Conservation (phyloP, 2,329 filamentous ascomycete genomes). For the Ophiostoma perfectum region DNA sequence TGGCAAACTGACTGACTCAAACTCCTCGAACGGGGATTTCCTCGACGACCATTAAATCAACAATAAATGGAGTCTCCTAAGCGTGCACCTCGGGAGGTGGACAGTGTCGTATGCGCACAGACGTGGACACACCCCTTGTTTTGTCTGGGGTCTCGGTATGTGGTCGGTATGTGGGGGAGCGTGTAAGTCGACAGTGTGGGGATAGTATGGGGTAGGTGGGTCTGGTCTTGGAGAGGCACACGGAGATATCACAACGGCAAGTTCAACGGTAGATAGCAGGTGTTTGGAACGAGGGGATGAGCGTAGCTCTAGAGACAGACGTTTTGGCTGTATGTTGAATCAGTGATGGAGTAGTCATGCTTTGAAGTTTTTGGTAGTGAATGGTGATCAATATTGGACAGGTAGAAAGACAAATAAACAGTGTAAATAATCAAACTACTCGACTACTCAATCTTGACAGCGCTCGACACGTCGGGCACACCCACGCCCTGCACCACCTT, state of each 20-base stretch:
- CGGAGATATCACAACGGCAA: not conserved
- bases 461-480: constrained; percentile 41
- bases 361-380: too few species aligned
- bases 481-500: constrained; percentile 51
- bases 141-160: too few species aligned
- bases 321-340: too few species aligned
- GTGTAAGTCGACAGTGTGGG: constrained; percentile 11
- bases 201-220: not conserved
- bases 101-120: not conserved
- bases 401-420: not conserved
- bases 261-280: not conserved
- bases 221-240: not conserved
- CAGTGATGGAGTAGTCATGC: too few species aligned
- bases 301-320: too few species aligned
- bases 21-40: not conserved
- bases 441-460: constrained; percentile 2
- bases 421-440: not conserved
- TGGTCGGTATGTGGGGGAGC: constrained; percentile 13
- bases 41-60: constrained; percentile 5
- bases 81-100: not conserved
- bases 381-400: too few species aligned
- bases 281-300: not conserved
- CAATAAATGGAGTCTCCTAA: not conserved
- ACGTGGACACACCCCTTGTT: too few species aligned
- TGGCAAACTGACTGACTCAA: not conserved